phyloP scores from a whole-genome alignment of 164 flowering plant species.

The Aristolochia contorta region DNA sequence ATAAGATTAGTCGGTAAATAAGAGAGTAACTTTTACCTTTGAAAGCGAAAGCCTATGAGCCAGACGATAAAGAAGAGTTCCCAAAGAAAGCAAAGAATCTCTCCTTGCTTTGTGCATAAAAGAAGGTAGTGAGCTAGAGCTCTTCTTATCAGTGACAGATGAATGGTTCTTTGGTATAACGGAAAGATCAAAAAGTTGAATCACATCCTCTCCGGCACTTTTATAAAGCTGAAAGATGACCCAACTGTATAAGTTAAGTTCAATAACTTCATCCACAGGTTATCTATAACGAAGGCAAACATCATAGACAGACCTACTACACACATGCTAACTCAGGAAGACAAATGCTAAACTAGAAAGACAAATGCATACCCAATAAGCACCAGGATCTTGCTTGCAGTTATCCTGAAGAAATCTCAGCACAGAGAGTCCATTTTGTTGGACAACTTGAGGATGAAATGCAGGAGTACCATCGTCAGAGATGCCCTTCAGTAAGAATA shows the following conservation, averaged over 20 bases:
- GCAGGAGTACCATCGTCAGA: constrained; percentile 94
- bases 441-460: constrained; percentile 94
- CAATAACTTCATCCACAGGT: too few relatives aligned
- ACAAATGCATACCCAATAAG: constrained; percentile 70
- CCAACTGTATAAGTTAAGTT: not conserved
- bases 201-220: constrained; percentile 87
- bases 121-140: constrained; percentile 57
- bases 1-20: not conserved
- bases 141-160: constrained; percentile 40
- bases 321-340: not conserved
- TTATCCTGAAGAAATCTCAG: constrained; percentile 90
- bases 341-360: not conserved
- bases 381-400: constrained; percentile 98
- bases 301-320: not conserved
- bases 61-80: constrained; percentile 78
- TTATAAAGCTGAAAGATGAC: constrained; percentile 58
- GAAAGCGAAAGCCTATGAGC: constrained; percentile 93
- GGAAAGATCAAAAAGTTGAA: constrained; percentile 95
- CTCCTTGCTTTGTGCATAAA: constrained; percentile 55
- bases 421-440: constrained; percentile 94
- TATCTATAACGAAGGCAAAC: too few relatives aligned
- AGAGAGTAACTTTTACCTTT: constrained; percentile 32
- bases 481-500: constrained; percentile 74
- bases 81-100: constrained; percentile 70
- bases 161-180: constrained; percentile 57